Percentiles rank a stretch among this genome's conserved stretches.
These are phyloP conservation scores for Boletus patriciae DNA, from an alignment of 768 basidiomycete species.

Conservation along the genomic window DNA sequence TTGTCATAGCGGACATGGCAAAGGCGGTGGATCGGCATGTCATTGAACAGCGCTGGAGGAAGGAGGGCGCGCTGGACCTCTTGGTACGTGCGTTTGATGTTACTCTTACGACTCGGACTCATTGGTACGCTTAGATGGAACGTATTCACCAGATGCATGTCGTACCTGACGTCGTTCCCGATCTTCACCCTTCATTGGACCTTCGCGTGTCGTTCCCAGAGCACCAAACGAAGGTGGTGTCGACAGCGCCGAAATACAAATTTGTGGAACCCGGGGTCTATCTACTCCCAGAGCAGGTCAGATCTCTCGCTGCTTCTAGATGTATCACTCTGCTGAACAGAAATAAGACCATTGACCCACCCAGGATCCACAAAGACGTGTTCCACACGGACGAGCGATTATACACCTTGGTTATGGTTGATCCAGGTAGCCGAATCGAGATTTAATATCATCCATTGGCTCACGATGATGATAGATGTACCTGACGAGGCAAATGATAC, in stretches of 20 bases:
- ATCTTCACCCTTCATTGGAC: conserved; percentile 70
- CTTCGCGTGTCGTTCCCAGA: conserved; percentile 62
- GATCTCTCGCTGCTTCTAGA: conserved; percentile 13
- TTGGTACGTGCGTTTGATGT: conserved; percentile 47
- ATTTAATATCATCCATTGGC: not conserved
- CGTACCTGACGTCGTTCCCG: conserved; percentile 81
- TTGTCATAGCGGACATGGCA: conserved; percentile 58
- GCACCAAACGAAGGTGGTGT: conserved; percentile 18
- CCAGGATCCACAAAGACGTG: conserved; percentile 67
- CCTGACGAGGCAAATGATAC: conserved; percentile 68
- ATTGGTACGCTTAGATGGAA: conserved; percentile 66
- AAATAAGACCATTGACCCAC: conserved; percentile 60
- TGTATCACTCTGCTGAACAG: not conserved
- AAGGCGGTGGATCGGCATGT: conserved; percentile 75
- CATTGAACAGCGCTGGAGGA: conserved; percentile 81
- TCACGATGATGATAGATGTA: conserved; percentile 56
- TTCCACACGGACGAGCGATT: conserved; percentile 79
- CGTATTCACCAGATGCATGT: conserved; percentile 89
- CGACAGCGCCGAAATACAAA: conserved; percentile 26
- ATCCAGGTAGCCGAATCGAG: conserved; percentile 61
- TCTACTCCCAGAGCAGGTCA: conserved; percentile 66
- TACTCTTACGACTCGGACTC: not conserved
- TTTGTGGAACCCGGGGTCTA: conserved; percentile 72
- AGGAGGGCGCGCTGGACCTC: conserved; percentile 79
- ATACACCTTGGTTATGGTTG: conserved; percentile 88